Conservation (phyloP, 1,284 basidiomycete genomes). For the Microbotryomycetes sp. region DNA sequence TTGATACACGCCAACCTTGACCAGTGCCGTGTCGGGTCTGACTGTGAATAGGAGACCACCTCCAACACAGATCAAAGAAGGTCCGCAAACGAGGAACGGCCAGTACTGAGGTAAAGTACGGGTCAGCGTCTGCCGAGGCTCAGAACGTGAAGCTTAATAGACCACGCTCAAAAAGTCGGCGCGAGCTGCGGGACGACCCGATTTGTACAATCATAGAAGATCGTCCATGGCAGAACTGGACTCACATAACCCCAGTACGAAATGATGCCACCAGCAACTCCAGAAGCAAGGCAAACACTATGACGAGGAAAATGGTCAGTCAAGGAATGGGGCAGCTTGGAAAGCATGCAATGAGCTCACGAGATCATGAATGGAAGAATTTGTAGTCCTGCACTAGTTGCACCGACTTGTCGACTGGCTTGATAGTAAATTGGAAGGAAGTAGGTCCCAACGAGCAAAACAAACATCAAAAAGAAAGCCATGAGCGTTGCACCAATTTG, state of each 20-base stretch:
- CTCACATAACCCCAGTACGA: conserved; percentile 23
- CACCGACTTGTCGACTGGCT: conserved; percentile 28
- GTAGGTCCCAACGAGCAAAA: conserved; percentile 41
- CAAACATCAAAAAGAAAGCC: conserved; percentile 46
- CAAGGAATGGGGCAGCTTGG: background rate
- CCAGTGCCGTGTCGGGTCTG: conserved; percentile 39
- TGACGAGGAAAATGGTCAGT: conserved; percentile 7
- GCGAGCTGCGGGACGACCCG: no score
- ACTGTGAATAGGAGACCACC: conserved; percentile 49
- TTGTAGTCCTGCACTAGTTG: conserved; percentile 47
- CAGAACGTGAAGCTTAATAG: no score
- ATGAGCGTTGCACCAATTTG: conserved; percentile 41
- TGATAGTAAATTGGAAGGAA: conserved; percentile 47
- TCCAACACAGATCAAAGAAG: conserved; percentile 44
- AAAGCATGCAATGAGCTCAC: no score
- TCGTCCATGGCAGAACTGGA: no score
- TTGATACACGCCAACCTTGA: conserved; percentile 47
- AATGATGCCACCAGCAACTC: conserved; percentile 43
- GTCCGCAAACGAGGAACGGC: conserved; percentile 41
- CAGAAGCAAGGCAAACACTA: conserved; percentile 44
- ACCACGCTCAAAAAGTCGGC: conserved; percentile 7
- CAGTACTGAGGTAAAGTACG: conserved; percentile 46
- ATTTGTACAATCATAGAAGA: no score
- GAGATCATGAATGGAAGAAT: conserved; percentile 48
- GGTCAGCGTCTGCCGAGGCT: no score